These are phyloP conservation scores for Hirsutella minnesotensis DNA, from an alignment of 2,329 filamentous ascomycete genomes.

Conservation along the genomic window DNA sequence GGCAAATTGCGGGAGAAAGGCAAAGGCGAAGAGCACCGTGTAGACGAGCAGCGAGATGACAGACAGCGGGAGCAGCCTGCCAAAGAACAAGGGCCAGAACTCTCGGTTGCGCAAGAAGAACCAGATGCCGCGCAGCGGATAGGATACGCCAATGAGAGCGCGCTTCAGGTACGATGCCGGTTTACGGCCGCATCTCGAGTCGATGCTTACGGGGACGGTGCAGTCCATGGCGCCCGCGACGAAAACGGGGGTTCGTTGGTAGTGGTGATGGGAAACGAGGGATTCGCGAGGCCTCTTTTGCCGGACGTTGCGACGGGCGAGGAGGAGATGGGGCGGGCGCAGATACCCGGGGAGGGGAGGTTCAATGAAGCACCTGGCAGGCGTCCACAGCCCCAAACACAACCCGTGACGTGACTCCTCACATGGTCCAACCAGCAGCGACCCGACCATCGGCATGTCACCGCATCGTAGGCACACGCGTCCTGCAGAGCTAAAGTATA, in stretches of 20 bases:
- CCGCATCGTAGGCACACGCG: too few relatives aligned
- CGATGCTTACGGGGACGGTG: constrained; percentile 4
- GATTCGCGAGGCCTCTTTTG: background rate
- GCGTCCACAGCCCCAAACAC: too few relatives aligned
- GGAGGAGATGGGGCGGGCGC: background rate
- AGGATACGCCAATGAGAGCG: constrained; percentile 35
- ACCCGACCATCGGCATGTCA: too few relatives aligned
- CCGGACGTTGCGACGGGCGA: too few relatives aligned
- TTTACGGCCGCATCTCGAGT: background rate
- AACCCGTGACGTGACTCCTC: too few relatives aligned
- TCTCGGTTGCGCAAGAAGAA: constrained; percentile 70
- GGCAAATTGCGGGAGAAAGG: constrained; percentile 80
- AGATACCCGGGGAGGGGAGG: background rate
- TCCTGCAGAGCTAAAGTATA: too few relatives aligned
- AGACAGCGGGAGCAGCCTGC: constrained; percentile 68
- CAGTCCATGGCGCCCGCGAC: constrained; percentile 2
- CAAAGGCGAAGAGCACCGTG: constrained; percentile 73
- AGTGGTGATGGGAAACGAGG: background rate
- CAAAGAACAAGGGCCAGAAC: constrained; percentile 69
- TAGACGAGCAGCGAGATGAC: constrained; percentile 77
- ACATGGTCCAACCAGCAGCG: too few relatives aligned
- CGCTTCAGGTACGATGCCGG: constrained; percentile 27
- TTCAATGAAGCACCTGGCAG: background rate
- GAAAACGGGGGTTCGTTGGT: background rate
- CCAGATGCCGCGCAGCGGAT: constrained; percentile 60